Evolutionary conservation across 257 asterid species (phyloP).

Genomic region (Solanum pennellii): DNA sequence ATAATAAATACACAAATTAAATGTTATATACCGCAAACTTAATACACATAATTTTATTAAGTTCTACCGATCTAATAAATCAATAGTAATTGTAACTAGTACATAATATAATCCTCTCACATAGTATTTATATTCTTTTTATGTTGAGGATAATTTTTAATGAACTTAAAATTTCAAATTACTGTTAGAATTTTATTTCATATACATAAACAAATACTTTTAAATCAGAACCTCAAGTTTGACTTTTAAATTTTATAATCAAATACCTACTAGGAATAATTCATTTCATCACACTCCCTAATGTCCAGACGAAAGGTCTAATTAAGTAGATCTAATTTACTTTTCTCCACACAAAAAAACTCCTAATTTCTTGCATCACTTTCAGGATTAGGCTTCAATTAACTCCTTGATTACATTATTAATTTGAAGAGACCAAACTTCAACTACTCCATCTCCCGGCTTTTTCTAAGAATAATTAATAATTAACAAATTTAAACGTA

Average conservation of each 20-base stretch:
- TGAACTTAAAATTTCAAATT: neutral
- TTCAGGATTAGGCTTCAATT: neutral
- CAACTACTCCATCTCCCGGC: neutral
- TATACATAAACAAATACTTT: neutral
- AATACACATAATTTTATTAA: neutral
- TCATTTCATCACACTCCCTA: neutral
- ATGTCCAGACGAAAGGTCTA: neutral
- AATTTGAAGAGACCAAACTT: neutral
- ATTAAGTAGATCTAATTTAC: neutral
- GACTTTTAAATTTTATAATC: neutral
- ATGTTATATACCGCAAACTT: no score
- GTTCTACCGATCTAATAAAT: no score
- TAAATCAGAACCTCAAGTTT: neutral
- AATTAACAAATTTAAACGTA: neutral
- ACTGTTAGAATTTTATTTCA: neutral
- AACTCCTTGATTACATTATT: neutral
- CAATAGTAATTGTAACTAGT: neutral
- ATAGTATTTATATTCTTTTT: no score
- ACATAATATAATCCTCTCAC: neutral
- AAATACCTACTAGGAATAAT: neutral
- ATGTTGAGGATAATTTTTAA: neutral
- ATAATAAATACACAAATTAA: no score
- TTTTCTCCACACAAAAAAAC: neutral
- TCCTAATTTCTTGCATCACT: neutral
- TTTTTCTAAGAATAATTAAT: neutral